These are phyloP conservation scores for Solanum pimpinellifolium DNA, from an alignment of 257 asterid species.

Conservation along the genomic window DNA sequence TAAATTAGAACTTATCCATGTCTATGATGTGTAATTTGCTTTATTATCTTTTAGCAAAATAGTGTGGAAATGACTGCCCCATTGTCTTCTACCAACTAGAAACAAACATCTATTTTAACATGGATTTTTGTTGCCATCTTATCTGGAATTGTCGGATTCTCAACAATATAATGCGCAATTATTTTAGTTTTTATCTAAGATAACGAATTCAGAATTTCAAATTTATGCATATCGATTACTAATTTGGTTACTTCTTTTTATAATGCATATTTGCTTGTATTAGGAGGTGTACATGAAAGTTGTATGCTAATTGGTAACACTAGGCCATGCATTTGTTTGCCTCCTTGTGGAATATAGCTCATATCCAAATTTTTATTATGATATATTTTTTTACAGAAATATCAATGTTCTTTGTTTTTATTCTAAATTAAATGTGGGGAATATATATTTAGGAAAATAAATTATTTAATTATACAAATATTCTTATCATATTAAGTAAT, in stretches of 20 bases:
- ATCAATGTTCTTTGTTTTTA: not conserved
- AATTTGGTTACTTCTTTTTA: not conserved
- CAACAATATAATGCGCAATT: not conserved
- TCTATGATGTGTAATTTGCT: not conserved
- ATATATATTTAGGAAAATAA: not conserved
- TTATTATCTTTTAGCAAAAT: not conserved
- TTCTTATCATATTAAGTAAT: not conserved
- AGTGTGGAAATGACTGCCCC: not conserved
- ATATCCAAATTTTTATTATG: too few species aligned
- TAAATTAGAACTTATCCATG: not conserved
- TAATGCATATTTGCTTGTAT: not conserved
- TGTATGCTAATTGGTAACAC: not conserved
- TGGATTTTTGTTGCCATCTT: not conserved
- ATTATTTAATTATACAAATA: too few species aligned
- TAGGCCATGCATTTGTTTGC: not conserved
- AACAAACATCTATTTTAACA: not conserved
- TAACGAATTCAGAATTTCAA: not conserved
- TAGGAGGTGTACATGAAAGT: not conserved
- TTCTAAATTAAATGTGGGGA: not conserved
- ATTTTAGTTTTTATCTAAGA: not conserved
- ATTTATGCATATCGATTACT: not conserved
- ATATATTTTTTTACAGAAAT: too few species aligned
- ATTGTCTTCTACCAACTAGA: conserved; percentile 4
- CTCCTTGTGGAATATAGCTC: not conserved
- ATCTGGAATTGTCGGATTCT: conserved; percentile 2